Conservation (phyloP, 306 rosid species). For the Lathyrus tuberosus region DNA sequence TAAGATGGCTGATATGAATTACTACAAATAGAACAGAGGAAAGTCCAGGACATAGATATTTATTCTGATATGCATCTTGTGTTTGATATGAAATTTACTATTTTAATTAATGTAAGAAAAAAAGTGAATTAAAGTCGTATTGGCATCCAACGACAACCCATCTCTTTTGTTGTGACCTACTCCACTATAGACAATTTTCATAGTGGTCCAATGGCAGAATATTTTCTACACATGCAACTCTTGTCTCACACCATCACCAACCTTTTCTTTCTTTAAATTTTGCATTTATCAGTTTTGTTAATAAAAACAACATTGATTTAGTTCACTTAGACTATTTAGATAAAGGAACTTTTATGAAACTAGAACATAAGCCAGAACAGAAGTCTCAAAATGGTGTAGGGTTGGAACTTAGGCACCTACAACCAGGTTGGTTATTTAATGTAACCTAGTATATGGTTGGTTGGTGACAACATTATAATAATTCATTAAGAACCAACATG, state of each 20-base stretch:
- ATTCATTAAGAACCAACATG: constrained; percentile 8
- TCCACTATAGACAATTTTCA: background rate
- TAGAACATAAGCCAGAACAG: background rate
- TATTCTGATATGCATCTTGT: too few relatives aligned
- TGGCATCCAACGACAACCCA: background rate
- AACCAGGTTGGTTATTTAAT: background rate
- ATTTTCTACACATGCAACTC: background rate
- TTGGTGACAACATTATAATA: background rate
- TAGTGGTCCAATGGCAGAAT: constrained; percentile 17
- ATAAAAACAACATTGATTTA: too few relatives aligned
- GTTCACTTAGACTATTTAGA: too few relatives aligned
- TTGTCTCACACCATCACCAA: background rate
- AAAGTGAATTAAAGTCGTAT: background rate
- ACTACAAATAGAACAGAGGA: constrained; percentile 19
- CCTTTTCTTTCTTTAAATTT: background rate
- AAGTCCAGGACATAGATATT: constrained; percentile 11
- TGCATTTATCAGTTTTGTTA: background rate
- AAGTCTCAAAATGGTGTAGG: background rate
- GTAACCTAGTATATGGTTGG: background rate
- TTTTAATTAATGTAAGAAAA: background rate
- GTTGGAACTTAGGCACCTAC: background rate
- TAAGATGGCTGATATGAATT: background rate
- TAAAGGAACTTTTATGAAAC: background rate
- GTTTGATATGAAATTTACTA: constrained; percentile 5
- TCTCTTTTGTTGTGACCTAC: background rate